Base-by-base conservation (phyloP, 257 asterid species). In the Jaltomata sinuosa region DNA sequence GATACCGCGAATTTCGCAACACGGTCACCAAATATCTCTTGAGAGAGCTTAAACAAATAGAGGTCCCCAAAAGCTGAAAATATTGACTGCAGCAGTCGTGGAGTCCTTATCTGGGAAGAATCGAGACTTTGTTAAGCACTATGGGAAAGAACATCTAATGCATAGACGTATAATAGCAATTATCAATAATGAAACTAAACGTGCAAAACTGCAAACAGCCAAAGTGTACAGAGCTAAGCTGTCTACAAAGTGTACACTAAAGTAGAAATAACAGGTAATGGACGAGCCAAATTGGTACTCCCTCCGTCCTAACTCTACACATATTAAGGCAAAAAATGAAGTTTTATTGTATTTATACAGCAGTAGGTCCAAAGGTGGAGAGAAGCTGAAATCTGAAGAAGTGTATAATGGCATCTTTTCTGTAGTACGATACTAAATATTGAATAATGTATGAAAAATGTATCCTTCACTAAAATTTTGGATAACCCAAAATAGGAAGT, bases 1-100 rank as follows among this genome's bases (percentile, higher is more conserved):
- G 98, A 95, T 97, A 97, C 99, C 45, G 97, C 89, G 91, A 95
- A 96, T 50, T 81, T 87, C 8, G 99, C 95, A 21, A 87, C 97
- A 82, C 21, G 74, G 49, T 88, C 87, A 85, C 93, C 96, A 88
- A 94, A 95, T 84, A 95, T 84, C 85, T 83, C 90, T 81, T 85
- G 90, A 62, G 99, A 94, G 71, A 91, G 89, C 54, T 92, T 93
- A 88, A 87, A 95, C 85, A 91, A 83, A 89, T 97, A 95, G 38
- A 95, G 91, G 89, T 97, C 99, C 42, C 99, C 94, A 83, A 91
- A 22, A 19, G 98, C 94, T 82, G 99, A 86, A 88, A 91, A 91
- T 85, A 91, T 27, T 11, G 98, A 91, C 89, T 97, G 99, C 85
- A 95, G 85, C 83, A 94, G 79, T n/a, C 98, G 88, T 21, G 99